Conservation (phyloP, 306 rosid genomes). For the Corylus heterophylla region DNA sequence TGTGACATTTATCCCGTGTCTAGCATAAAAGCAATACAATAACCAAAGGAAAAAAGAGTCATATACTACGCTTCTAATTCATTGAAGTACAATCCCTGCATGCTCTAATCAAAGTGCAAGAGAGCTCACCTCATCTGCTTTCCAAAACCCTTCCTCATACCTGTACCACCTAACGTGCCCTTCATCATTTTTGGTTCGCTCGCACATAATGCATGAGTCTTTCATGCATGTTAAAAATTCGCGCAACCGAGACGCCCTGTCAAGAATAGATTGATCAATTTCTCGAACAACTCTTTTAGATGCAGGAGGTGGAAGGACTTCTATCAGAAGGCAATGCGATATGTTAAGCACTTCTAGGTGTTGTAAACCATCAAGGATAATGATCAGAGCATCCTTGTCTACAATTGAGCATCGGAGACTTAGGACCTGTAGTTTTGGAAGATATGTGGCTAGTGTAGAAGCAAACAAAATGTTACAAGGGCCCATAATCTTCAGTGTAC, state of each 20-base stretch:
- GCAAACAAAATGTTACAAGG: conserved; percentile 62
- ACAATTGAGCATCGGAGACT: conserved; percentile 70
- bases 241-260: conserved; percentile 62
- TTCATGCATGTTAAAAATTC: conserved; percentile 64
- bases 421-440: conserved; percentile 66
- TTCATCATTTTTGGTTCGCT: conserved; percentile 60
- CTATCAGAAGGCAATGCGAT: conserved; percentile 61
- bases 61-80: conserved; percentile 14
- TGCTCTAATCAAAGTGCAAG: conserved; percentile 46
- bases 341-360: conserved; percentile 74
- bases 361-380: conserved; percentile 47
- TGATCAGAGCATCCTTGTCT: conserved; percentile 48
- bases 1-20: background rate
- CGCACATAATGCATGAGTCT: conserved; percentile 66
- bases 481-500: conserved; percentile 81
- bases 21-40: background rate
- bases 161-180: conserved; percentile 86
- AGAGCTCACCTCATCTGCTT: conserved; percentile 59
- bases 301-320: conserved; percentile 45
- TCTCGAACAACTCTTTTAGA: conserved; percentile 32
- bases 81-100: background rate
- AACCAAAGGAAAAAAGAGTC: conserved; percentile 16
- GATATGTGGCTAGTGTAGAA: conserved; percentile 38
- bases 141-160: conserved; percentile 76
- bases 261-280: conserved; percentile 45